Conservation (phyloP, 2,329 filamentous ascomycete species). For the Phyllosticta citribraziliensis region DNA sequence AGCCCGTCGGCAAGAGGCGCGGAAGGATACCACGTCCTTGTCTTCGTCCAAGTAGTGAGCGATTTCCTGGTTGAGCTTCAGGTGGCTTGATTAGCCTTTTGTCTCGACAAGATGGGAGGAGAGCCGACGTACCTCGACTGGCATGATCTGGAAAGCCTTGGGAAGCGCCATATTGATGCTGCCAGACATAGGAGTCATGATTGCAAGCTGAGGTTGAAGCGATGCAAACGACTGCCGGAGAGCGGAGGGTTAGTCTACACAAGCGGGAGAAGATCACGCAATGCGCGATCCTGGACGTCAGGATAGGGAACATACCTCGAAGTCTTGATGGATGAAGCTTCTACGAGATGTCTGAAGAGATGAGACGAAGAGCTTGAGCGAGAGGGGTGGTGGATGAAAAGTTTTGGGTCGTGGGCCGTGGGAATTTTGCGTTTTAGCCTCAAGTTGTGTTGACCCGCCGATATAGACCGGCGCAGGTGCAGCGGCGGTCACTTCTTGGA, state of each 20-base stretch:
- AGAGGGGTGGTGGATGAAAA: neutral
- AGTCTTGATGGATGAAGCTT: neutral
- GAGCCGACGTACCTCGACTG: conserved; percentile 21
- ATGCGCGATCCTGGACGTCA: neutral
- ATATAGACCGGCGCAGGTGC: neutral
- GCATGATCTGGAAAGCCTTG: conserved; percentile 10
- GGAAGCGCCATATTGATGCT: neutral
- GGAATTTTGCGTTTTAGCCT: neutral
- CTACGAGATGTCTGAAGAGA: neutral
- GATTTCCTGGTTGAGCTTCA: conserved; percentile 33
- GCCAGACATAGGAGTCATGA: neutral
- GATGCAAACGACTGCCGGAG: neutral
- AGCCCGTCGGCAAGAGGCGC: conserved; percentile 29
- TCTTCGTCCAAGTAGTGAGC: conserved; percentile 30
- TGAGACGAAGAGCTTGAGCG: neutral
- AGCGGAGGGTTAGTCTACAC: neutral
- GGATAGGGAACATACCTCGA: neutral
- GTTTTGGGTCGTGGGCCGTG: neutral
- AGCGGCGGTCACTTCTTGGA: neutral
- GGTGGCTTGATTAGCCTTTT: neutral
- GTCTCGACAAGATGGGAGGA: neutral
- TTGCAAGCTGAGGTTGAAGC: neutral
- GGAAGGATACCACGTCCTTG: conserved; percentile 34
- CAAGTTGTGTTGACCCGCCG: neutral
- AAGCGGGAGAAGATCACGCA: neutral